Evolutionary conservation across 192 early-diverging fungal species (phyloP).

Genomic region (Backusella macrospora): DNA sequence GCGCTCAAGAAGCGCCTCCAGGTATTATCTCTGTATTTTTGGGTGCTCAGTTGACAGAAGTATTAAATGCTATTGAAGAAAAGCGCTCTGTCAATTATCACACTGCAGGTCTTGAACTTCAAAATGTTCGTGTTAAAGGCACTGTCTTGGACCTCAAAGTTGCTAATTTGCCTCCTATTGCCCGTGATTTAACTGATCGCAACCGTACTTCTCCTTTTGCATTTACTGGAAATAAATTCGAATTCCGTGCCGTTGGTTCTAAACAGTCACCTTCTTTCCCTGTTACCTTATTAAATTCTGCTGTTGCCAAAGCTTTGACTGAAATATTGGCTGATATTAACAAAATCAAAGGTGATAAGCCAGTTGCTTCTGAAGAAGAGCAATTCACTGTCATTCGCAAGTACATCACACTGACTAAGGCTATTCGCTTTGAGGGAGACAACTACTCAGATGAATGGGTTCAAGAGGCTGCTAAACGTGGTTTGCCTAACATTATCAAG

Average conservation of each 20-base stretch:
- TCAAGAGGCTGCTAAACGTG: slow-evolving; percentile 88
- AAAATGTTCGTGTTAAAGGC: slow-evolving; percentile 92
- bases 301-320: slow-evolving; percentile 83
- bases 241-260: slow-evolving; percentile 98
- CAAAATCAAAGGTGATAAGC: slow-evolving; percentile 81
- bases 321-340: slow-evolving; percentile 75
- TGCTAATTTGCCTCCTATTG: slow-evolving; percentile 85
- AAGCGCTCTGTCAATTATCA: slow-evolving; percentile 83
- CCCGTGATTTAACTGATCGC: slow-evolving; percentile 96
- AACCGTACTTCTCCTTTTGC: slow-evolving; percentile 99
- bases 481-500: slow-evolving; percentile 93
- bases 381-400: slow-evolving; percentile 85
- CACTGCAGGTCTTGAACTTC: slow-evolving; percentile 74
- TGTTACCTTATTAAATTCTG: slow-evolving; percentile 88
- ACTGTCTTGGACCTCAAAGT: slow-evolving; percentile 97
- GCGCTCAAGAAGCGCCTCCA: slow-evolving; percentile 97
- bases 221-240: slow-evolving; percentile 99
- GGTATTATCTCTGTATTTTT: slow-evolving; percentile 97
- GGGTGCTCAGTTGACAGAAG: slow-evolving; percentile 94
- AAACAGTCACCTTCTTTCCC: slow-evolving; percentile 98
- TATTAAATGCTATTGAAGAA: slow-evolving; percentile 90
- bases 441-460: slow-evolving; percentile 96
- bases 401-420: slow-evolving; percentile 79
- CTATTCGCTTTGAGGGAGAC: slow-evolving; percentile 95
- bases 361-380: slow-evolving; percentile 80